Conservation (phyloP, 2,329 filamentous ascomycete species). For the Colletotrichum salicis region DNA sequence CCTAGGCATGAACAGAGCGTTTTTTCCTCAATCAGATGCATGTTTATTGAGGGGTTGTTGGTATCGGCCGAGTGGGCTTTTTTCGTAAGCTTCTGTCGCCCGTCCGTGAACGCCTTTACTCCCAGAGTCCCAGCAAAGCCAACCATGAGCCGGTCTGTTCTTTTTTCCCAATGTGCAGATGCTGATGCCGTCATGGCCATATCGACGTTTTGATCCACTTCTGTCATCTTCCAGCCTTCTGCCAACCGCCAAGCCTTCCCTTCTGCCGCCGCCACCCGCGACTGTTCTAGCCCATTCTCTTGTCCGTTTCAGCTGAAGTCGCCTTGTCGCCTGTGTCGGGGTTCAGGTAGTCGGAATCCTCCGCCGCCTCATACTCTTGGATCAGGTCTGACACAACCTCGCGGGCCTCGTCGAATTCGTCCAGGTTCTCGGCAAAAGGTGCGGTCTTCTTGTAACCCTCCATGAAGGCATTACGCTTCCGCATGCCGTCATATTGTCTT, state of each 20-base stretch:
- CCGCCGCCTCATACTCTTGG: slow-evolving; percentile 94
- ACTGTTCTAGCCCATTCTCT: slow-evolving; percentile 53
- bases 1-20: neutral
- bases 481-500: slow-evolving; percentile 89
- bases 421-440: slow-evolving; percentile 89
- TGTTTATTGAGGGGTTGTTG: slow-evolving; percentile 14
- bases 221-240: neutral
- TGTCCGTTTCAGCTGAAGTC: slow-evolving; percentile 64
- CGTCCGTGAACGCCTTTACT: slow-evolving; percentile 31
- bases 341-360: slow-evolving; percentile 89
- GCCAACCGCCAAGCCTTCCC: neutral
- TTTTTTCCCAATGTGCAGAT: slow-evolving; percentile 18
- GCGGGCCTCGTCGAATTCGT: slow-evolving; percentile 94
- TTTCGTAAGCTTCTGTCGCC: slow-evolving; percentile 19
- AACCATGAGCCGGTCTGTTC: slow-evolving; percentile 17
- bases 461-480: slow-evolving; percentile 96
- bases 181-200: slow-evolving; percentile 12
- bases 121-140: slow-evolving; percentile 23
- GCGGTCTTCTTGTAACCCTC: slow-evolving; percentile 97
- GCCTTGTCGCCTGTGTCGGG: slow-evolving; percentile 69
- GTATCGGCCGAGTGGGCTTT: neutral
- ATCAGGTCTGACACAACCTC: slow-evolving; percentile 93
- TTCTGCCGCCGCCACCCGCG: neutral
- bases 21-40: slow-evolving; percentile 11
- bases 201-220: slow-evolving; percentile 17